Base-by-base conservation (phyloP, 352 stramenopile genomes). In the Globisporangium sylvaticum region DNA sequence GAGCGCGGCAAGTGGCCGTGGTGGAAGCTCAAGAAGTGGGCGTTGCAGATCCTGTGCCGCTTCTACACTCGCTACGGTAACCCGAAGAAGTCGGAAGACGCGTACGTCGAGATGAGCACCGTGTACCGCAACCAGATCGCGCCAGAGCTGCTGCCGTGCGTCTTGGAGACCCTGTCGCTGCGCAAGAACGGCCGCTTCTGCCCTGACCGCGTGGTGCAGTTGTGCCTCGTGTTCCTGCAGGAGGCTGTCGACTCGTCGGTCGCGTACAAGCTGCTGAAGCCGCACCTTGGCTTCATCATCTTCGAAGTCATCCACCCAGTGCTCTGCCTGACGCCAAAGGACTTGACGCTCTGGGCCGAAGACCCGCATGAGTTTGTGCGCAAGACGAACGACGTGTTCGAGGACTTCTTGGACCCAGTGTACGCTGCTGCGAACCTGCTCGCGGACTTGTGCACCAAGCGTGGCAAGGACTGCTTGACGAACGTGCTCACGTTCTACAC, bases 21-120 rank as follows among this genome's bases (percentile, higher is more conserved):
- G 93, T 99, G 96, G 96, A 99, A 99, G 83, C 83, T 98, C 15
- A 99, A 99, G 77, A 99, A 99, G 85, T 99, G 96, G 96, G 78
- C 91, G n/a, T 70, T 97, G 46, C 96, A 98, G 81, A 98, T 99
- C 66, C 90, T 98, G 62, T 97, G 89, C 64, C 88, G 96, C n/a
- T 95, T 99, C 67, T 98, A 99, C 81, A 97, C 91, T 58, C 90
- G 96, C 15, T 99, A 98, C 72, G 97, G 96, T 24, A 98, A 99
- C 75, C 94, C 96, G 0, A 97, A 97, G 71, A 98, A 98, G 71
- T 92, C 91, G 0, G 90, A 94, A 46, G 88, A 96, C 27, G 80
- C 95, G 66, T 89, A 96, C 42, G 76, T 96, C 44, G 76, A 87
- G 59, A 99, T 99, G 88, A 96, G 94, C 48, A 88, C 90, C 31